Percentiles rank a stretch among this genome's conserved stretches.
Evolutionary conservation across 2,329 filamentous ascomycete species (phyloP).

Genomic region (Beauveria medogensis): DNA sequence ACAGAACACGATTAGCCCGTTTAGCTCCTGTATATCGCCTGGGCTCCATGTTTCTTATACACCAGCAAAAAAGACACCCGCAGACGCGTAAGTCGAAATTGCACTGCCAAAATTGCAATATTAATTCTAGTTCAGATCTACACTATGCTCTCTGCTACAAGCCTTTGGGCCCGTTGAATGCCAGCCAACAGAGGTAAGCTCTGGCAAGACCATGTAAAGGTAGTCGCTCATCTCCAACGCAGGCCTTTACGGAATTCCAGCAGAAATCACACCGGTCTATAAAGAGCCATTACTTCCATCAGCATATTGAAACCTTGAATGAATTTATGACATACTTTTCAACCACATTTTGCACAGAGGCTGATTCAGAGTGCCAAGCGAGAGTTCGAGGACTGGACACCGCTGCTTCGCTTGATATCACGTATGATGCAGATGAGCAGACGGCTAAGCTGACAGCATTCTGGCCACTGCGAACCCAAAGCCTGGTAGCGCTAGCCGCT

Average conservation of each 20-base stretch:
- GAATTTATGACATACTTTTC: slow-evolving; percentile 46
- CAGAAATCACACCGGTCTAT: slow-evolving; percentile 17
- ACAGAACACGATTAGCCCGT: slow-evolving; percentile 57
- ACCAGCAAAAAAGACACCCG: slow-evolving; percentile 28
- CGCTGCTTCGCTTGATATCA: slow-evolving; percentile 65
- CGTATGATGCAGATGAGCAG: slow-evolving; percentile 62
- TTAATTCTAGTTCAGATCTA: slow-evolving; percentile 16
- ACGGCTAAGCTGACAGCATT: slow-evolving; percentile 56
- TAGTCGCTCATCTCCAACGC: slow-evolving; percentile 22
- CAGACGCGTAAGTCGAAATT: slow-evolving; percentile 16
- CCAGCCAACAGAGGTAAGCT: slow-evolving; percentile 21
- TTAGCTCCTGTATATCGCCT: slow-evolving; percentile 65
- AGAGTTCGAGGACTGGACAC: slow-evolving; percentile 35
- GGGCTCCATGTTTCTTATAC: slow-evolving; percentile 78
- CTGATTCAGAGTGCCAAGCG: slow-evolving; percentile 40
- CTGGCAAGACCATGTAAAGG: background rate
- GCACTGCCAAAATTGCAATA: background rate
- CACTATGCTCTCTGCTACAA: slow-evolving; percentile 50
- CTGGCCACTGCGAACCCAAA: slow-evolving; percentile 45
- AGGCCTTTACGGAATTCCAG: slow-evolving; percentile 55
- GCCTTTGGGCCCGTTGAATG: slow-evolving; percentile 54
- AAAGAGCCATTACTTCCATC: slow-evolving; percentile 62
- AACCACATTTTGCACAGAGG: slow-evolving; percentile 40
- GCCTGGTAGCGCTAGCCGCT: slow-evolving; percentile 32
- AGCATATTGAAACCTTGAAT: slow-evolving; percentile 49